phyloP scores from a whole-genome alignment of 352 stramenopile species.

The Globisporangium ultimum region DNA sequence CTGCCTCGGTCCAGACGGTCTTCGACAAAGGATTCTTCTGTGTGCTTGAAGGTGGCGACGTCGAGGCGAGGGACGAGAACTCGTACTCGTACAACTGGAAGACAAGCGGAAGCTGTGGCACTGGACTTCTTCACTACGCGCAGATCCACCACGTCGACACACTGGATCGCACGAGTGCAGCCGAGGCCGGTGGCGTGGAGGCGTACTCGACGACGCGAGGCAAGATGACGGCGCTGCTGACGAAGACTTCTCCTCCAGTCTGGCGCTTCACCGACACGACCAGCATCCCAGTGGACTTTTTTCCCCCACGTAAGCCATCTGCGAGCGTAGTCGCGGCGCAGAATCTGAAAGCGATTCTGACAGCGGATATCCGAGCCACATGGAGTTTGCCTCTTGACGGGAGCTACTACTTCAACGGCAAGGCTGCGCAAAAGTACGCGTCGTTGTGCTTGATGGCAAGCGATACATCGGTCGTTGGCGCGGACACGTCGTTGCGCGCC shows the following conservation, averaged over 20 bases:
- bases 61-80: conserved; percentile 39
- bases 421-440: conserved; percentile 71
- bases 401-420: conserved; percentile 87
- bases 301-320: conserved; percentile 32
- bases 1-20: conserved; percentile 22
- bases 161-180: conserved; percentile 39
- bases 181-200: conserved; percentile 24
- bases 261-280: conserved; percentile 42
- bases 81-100: conserved; percentile 59
- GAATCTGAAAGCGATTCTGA: conserved; percentile 38
- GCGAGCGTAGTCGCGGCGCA: conserved; percentile 28
- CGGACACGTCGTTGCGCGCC: conserved; percentile 37
- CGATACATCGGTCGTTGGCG: conserved; percentile 27
- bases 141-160: conserved; percentile 60
- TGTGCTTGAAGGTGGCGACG: conserved; percentile 39
- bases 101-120: conserved; percentile 44
- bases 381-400: conserved; percentile 59
- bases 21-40: conserved; percentile 40
- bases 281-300: conserved; percentile 44
- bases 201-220: conserved; percentile 53
- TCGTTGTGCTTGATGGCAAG: conserved; percentile 73
- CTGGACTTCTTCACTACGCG: conserved; percentile 58
- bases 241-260: conserved; percentile 39
- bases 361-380: conserved; percentile 49
- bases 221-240: conserved; percentile 47